Evolutionary conservation across 2,329 filamentous ascomycete genomes (phyloP).

Genomic region (Apiospora pterosperma): DNA sequence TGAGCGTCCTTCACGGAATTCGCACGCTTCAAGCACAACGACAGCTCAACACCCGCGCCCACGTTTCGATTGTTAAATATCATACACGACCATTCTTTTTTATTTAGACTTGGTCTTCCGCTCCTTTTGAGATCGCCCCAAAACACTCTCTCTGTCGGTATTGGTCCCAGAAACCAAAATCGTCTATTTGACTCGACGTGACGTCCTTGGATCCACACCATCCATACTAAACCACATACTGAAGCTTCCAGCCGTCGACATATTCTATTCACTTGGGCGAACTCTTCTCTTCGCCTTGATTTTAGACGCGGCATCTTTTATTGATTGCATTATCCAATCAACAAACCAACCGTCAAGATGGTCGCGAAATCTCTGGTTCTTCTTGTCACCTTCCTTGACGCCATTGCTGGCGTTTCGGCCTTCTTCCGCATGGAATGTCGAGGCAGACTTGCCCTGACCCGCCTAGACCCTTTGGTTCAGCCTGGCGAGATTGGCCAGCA

Average conservation of each 20-base stretch:
- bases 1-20: neutral
- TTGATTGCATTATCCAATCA: neutral
- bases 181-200: neutral
- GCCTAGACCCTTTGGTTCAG: constrained; percentile 74
- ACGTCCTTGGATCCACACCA: neutral
- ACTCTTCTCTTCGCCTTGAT: neutral
- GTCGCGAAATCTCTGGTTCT: constrained; percentile 22
- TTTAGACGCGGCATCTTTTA: too few relatives aligned
- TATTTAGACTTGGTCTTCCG: neutral
- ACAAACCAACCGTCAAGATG: neutral
- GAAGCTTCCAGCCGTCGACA: neutral
- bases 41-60: neutral
- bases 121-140: neutral
- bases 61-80: neutral
- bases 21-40: neutral
- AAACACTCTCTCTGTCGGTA: neutral
- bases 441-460: constrained; percentile 63
- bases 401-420: constrained; percentile 46
- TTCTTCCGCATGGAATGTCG: constrained; percentile 92
- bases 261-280: neutral
- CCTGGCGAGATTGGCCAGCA: constrained; percentile 59
- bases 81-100: neutral
- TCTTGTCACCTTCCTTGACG: constrained; percentile 24
- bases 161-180: neutral
- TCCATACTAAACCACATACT: neutral